Percentiles rank a stretch among this genome's conserved stretches.
Conservation (phyloP, 768 basidiomycete genomes). For the Harrya chromipes region DNA sequence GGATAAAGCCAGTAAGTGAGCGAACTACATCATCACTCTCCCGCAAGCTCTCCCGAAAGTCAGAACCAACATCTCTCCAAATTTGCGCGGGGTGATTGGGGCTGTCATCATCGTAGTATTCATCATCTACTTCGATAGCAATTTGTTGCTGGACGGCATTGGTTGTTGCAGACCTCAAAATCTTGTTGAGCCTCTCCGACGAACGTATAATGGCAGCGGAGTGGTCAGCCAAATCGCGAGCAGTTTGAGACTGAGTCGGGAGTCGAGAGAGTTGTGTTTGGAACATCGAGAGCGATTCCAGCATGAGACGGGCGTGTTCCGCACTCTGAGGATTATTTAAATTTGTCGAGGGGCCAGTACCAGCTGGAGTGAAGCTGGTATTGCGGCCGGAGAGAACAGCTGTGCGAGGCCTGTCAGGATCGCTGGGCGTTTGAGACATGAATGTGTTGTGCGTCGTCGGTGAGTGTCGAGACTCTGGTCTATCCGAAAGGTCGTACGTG, state of each 20-base stretch:
- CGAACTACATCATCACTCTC: constrained; percentile 79
- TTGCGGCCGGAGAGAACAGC: constrained; percentile 11
- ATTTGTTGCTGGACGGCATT: constrained; percentile 72
- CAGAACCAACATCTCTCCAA: constrained; percentile 67
- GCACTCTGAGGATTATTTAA: constrained; percentile 25
- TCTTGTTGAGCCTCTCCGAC: constrained; percentile 63
- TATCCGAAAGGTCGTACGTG: constrained; percentile 25
- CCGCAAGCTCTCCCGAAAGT: constrained; percentile 68
- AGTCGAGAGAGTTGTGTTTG: constrained; percentile 62
- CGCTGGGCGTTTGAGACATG: constrained; percentile 17
- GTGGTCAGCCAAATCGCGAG: constrained; percentile 54
- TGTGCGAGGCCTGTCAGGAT: constrained; percentile 14
- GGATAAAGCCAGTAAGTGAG: constrained; percentile 68
- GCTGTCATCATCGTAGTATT: constrained; percentile 21
- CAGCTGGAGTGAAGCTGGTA: constrained; percentile 17
- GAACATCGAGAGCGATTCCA: constrained; percentile 67
- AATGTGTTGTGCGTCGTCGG: constrained; percentile 8
- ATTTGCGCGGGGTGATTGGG: constrained; percentile 47
- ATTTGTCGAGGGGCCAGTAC: constrained; percentile 10
- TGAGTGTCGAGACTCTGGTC: constrained; percentile 17
- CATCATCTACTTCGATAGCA: constrained; percentile 66
- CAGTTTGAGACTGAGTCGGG: constrained; percentile 41
- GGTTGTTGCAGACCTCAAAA: constrained; percentile 54
- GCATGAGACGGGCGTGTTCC: constrained; percentile 70
- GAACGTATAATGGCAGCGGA: constrained; percentile 63